phyloP scores from a whole-genome alignment of 441 rosid genomes.

The Eutrema salsugineum region DNA sequence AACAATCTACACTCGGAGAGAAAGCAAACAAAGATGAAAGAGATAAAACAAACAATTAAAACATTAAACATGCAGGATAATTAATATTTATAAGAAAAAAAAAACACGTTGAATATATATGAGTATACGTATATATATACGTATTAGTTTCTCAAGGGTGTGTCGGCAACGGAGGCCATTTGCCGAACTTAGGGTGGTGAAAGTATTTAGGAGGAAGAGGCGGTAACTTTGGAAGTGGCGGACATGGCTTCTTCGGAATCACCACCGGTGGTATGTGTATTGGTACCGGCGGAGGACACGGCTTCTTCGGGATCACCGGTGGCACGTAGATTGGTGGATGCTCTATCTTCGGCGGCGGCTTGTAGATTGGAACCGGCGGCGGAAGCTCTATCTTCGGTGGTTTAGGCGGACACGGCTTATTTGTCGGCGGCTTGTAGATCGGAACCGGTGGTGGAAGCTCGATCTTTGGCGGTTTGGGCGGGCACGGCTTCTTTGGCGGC shows the following conservation, averaged over 20 bases:
- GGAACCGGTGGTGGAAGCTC: constrained; percentile 34
- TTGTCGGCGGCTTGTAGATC: constrained; percentile 5
- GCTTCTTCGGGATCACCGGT: constrained; percentile 25
- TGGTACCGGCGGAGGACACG: constrained; percentile 27
- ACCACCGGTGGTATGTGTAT: constrained; percentile 26
- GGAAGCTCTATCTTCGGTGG: constrained; percentile 30
- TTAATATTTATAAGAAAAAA: neutral
- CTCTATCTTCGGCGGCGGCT: constrained; percentile 24
- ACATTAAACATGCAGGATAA: neutral
- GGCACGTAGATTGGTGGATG: constrained; percentile 31
- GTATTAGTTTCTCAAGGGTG: constrained; percentile 30
- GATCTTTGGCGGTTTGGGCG: constrained; percentile 24
- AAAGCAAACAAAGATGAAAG: neutral
- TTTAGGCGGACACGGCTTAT: constrained; percentile 26
- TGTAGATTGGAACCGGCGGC: constrained; percentile 29
- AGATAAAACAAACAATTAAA: neutral
- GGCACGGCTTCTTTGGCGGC: constrained; percentile 26
- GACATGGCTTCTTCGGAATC: constrained; percentile 33
- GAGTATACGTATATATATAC: constrained; percentile 6
- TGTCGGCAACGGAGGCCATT: constrained; percentile 60
- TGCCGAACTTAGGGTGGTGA: constrained; percentile 58
- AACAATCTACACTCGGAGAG: constrained; percentile 4
- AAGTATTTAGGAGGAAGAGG: constrained; percentile 56
- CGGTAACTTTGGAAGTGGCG: constrained; percentile 43
- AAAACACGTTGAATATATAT: neutral